A percentile compares a stretch with the other conserved stretches of the same genome.
Conservation (phyloP, 257 asterid genomes). For the Fraxinus quadrangulata region DNA sequence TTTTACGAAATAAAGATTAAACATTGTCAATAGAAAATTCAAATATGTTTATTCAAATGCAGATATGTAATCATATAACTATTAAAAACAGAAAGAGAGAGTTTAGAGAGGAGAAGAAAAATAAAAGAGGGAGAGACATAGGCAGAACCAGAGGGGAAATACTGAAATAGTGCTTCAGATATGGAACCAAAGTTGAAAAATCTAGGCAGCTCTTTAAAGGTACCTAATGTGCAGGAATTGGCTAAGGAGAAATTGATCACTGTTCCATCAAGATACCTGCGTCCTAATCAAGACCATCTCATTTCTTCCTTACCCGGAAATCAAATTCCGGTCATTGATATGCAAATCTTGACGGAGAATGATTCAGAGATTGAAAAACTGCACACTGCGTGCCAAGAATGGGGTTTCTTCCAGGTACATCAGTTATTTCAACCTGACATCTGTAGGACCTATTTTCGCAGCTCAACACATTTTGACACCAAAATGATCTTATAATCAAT, state of each 20-base stretch:
- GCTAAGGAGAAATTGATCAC: slow-evolving; percentile 36
- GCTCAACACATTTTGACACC: no score
- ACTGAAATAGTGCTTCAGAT: not conserved
- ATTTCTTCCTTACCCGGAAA: slow-evolving; percentile 29
- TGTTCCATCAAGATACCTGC: slow-evolving; percentile 51
- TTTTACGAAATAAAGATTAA: no score
- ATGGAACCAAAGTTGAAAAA: slow-evolving; percentile 28
- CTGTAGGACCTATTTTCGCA: no score
- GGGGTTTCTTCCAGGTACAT: slow-evolving; percentile 69
- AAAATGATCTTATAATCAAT: no score
- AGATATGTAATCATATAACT: no score
- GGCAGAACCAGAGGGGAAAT: not conserved
- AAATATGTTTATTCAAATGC: no score
- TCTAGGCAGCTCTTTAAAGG: slow-evolving; percentile 43
- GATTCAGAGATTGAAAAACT: slow-evolving; percentile 47
- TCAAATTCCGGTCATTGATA: slow-evolving; percentile 52
- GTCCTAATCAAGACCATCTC: slow-evolving; percentile 31
- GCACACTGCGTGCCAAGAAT: slow-evolving; percentile 49
- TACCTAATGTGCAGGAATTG: slow-evolving; percentile 61
- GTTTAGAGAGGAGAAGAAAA: no score
- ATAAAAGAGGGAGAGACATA: not conserved
- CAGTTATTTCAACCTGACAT: not conserved
- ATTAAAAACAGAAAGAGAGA: not conserved
- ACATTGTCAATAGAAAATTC: no score
- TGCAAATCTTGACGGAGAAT: slow-evolving; percentile 30